These are phyloP conservation scores for Aspergillus ustus DNA, from an alignment of 2,329 filamentous ascomycete species.

Conservation along the genomic window DNA sequence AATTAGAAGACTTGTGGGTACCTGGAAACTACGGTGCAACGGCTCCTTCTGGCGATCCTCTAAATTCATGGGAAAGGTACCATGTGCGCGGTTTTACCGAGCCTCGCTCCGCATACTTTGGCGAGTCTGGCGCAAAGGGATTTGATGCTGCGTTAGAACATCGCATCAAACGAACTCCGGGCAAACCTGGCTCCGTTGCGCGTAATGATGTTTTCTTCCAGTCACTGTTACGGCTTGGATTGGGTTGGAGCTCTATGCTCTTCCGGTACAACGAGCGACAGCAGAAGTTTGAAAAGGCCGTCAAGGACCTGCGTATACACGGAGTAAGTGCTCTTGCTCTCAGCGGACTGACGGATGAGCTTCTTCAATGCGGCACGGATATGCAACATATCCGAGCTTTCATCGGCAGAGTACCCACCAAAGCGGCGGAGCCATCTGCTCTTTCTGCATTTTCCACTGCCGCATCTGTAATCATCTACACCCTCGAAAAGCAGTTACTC, in stretches of 20 bases:
- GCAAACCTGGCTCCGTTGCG: constrained; percentile 37
- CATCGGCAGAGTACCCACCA: constrained; percentile 32
- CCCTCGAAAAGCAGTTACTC: constrained; percentile 42
- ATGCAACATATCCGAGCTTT: constrained; percentile 45
- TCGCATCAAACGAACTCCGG: constrained; percentile 27
- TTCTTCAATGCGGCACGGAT: constrained; percentile 42
- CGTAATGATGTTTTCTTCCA: constrained; percentile 45
- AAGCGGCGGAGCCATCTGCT: constrained; percentile 34
- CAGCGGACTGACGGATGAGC: constrained; percentile 34
- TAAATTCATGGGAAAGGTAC: constrained; percentile 50
- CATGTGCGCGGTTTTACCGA: constrained; percentile 36
- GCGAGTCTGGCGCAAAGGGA: constrained; percentile 46
- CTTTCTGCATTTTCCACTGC: constrained; percentile 42
- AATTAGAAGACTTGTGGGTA: constrained; percentile 41
- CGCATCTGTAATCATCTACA: constrained; percentile 40
- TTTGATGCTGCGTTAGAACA: constrained; percentile 45
- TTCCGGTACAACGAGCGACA: constrained; percentile 46
- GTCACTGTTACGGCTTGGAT: constrained; percentile 45
- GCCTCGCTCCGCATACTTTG: constrained; percentile 46
- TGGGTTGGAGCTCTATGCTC: constrained; percentile 51
- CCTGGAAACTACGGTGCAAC: constrained; percentile 31
- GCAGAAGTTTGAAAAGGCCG: constrained; percentile 43
- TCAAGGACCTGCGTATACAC: constrained; percentile 53
- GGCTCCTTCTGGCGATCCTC: constrained; percentile 19
- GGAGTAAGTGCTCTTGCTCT: constrained; percentile 55